Evolutionary conservation across 441 rosid species (phyloP), one percentile per base, ranked within the genome.

Genomic region (Capsella rubella): DNA sequence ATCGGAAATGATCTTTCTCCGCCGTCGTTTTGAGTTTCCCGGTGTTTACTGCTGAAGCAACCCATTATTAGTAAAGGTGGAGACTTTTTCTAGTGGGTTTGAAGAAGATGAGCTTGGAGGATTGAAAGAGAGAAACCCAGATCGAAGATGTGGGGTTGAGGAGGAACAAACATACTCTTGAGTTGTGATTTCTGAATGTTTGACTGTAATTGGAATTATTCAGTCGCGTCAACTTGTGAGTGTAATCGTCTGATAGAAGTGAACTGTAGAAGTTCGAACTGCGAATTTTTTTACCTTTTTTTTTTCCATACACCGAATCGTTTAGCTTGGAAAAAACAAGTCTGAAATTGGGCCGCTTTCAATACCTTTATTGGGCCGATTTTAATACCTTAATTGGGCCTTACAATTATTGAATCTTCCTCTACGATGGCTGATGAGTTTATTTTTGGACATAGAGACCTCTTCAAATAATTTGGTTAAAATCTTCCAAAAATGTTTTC

Each of bases 1-100:
- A 55, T 64, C 75, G 76, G 80, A 65, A 10, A 49, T 43, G 76
- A 15, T 16, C 11, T 70, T 40, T 79, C 60, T 66, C 75, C 31
- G 70, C 74, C 34, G 34, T 78, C 79, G 60, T 74, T 45, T 47
- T 63, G 40, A 63, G 67, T 34, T 5, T 31, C 31, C 42, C n/a
- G 67, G 67, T 46, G 67, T 63, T 63, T 63, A 63, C 67, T 63
- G 39, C 15, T 63, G 54, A 63, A 63, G 2, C 67, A 63, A 45
- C 67, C 67, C 67, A 63, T 34, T 34, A 6, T 62, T 5, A 5
- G 69, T 42, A 40, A 66, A 50, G 47, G 46, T 2, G 18, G 65
- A 37, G 51, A 16, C 7, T 58, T 50, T 69, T 1, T n/a, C 6
- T 34, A 0, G 4, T 4, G 42, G 14, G 28, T 29, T 8, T 29